A percentile compares a stretch with the other conserved stretches of the same genome.
phyloP scores from a whole-genome alignment of 169 alveolate species.

The Plasmodium relictum region DNA sequence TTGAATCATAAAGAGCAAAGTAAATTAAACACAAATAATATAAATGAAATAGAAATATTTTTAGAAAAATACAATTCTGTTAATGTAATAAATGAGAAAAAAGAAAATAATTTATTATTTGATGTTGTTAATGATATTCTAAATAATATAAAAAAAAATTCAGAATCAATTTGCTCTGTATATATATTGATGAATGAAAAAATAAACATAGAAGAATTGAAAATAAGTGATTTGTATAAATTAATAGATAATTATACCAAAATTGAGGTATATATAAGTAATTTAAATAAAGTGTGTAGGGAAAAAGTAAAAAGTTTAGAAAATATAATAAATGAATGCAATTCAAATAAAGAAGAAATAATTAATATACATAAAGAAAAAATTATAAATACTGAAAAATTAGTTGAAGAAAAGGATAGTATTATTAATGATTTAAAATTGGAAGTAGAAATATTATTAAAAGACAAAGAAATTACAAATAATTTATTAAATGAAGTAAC shows the following conservation, averaged over 20 bases:
- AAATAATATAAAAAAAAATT: slow-evolving; percentile 1
- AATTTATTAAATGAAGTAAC: slow-evolving; percentile 1
- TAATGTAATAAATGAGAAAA: no score
- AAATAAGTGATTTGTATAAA: slow-evolving; percentile 13
- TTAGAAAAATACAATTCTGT: no score
- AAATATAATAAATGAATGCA: not conserved
- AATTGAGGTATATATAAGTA: slow-evolving; percentile 7
- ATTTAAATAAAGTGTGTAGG: not conserved
- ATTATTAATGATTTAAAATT: slow-evolving; percentile 6
- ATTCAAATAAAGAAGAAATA: not conserved
- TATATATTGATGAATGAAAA: slow-evolving; percentile 16
- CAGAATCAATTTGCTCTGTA: not conserved
- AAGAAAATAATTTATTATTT: not conserved
- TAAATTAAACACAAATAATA: no score
- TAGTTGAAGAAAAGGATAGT: not conserved
- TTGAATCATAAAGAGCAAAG: no score
- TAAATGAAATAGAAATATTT: no score
- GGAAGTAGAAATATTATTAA: not conserved
- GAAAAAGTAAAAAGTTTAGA: slow-evolving; percentile 8
- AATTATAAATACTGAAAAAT: not conserved
- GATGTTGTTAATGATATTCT: slow-evolving; percentile 2
- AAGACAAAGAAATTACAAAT: slow-evolving; percentile 12
- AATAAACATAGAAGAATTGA: not conserved
- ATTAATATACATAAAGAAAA: not conserved
- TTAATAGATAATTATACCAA: slow-evolving; percentile 33